A percentile compares a stretch with the other conserved stretches of the same genome.
Evolutionary conservation across 805 yeast genomes (phyloP).

Genomic region (Debaryomyces hansenii): DNA sequence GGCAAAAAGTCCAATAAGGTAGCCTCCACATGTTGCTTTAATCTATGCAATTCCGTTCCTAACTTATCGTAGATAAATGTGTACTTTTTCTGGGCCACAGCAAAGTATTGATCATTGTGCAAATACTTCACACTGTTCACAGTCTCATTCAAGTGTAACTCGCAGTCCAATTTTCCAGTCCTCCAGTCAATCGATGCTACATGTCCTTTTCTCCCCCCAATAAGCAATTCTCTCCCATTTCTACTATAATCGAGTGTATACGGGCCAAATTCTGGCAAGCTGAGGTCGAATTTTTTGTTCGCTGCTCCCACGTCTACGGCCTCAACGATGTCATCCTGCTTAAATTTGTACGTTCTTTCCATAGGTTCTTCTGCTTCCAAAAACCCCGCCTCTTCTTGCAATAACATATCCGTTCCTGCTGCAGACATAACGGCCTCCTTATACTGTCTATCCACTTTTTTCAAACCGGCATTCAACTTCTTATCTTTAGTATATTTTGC

Average conservation of each 20-base stretch:
- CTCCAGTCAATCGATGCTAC: conserved; percentile 97
- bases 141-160: conserved; percentile 83
- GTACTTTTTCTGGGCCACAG: conserved; percentile 95
- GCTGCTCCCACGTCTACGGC: conserved; percentile 78
- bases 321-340: conserved; percentile 72
- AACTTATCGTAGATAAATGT: conserved; percentile 88
- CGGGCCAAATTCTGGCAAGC: conserved; percentile 81
- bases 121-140: conserved; percentile 86
- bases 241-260: conserved; percentile 78
- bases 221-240: conserved; percentile 80
- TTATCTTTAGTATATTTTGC: conserved; percentile 51
- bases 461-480: conserved; percentile 63
- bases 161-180: conserved; percentile 77
- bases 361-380: conserved; percentile 87
- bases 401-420: conserved; percentile 79
- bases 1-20: conserved; percentile 86
- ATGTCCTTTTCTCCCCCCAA: conserved; percentile 93
- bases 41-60: conserved; percentile 89
- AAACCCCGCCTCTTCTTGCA: conserved; percentile 82
- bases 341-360: conserved; percentile 87
- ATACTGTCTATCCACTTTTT: conserved; percentile 68
- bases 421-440: conserved; percentile 80
- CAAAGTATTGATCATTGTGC: conserved; percentile 91
- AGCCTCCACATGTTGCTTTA: conserved; percentile 86
- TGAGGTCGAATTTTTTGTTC: conserved; percentile 71